phyloP scores from a whole-genome alignment of 257 asterid species.

The Plectranthus barbatus region DNA sequence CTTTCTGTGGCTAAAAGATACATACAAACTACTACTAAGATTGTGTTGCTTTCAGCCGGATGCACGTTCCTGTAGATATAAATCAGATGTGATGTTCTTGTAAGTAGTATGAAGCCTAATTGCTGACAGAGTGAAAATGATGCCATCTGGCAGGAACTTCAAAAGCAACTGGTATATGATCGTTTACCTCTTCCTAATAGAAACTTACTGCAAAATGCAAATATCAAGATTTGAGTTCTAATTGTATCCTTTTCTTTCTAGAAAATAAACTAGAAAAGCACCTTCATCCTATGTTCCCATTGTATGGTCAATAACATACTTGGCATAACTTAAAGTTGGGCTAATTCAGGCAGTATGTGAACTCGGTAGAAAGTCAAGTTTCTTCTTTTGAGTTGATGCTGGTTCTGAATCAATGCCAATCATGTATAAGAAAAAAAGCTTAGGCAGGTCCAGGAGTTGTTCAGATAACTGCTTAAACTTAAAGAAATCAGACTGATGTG shows the following conservation, averaged over 20 bases:
- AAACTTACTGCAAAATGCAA: neutral
- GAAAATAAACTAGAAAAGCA: constrained; percentile 5
- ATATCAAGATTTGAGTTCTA: neutral
- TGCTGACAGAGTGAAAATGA: constrained; percentile 71
- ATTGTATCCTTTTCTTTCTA: neutral
- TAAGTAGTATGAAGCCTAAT: too few species aligned
- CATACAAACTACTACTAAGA: neutral
- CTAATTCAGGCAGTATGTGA: neutral
- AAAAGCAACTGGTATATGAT: constrained; percentile 72
- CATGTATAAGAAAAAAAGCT: constrained; percentile 52
- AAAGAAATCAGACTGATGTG: constrained; percentile 58
- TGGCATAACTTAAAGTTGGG: neutral
- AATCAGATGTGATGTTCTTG: too few species aligned
- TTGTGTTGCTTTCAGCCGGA: neutral
- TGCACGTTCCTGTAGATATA: neutral
- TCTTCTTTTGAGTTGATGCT: neutral
- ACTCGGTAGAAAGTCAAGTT: too few species aligned
- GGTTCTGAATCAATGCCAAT: neutral
- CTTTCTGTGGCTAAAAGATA: neutral
- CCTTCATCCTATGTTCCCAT: neutral
- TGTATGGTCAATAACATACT: too few species aligned
- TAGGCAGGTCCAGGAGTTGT: constrained; percentile 79
- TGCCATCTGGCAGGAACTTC: constrained; percentile 81
- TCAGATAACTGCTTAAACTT: constrained; percentile 77
- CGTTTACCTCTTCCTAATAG: neutral